Evolutionary conservation across 371 early-diverging fungal species (phyloP), one percentile per base, ranked within the genome.

Genomic region (Mucor velutinosus): DNA sequence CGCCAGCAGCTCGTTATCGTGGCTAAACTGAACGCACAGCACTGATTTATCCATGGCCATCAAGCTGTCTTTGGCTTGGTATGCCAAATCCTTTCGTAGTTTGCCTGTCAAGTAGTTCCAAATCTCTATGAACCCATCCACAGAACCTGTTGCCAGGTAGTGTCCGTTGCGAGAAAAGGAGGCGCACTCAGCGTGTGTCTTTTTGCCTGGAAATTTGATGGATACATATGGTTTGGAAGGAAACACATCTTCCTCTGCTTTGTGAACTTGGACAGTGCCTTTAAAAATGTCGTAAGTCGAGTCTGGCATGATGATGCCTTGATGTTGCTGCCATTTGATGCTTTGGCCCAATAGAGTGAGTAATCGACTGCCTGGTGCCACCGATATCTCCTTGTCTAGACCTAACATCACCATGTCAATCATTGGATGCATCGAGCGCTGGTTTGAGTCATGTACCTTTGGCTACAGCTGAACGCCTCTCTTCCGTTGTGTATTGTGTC

Each of bases 1-100:
- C 1, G 89, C 97, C n/a, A 98, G 72, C 60, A 89, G 64, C 57
- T 93, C 91, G 66, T 90, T 89, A 65, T 93, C 92, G 29, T 81
- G 74, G 63, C 90, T 90, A 70, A 95, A 95, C 11, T 76, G 78
- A 32, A 97, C 76, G 56, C 87, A 87, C 3, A 96, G 80, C 0
- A 97, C 92, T 0, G 95, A 88, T 14, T 81, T 80, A 19, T 95
- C 94, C 97, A 97, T 97, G 29, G 93, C 81, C 95, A 98, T 98
- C 53, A 91, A 73, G 7, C 60, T 21, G 30, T 60, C 73, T 68
- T 93, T 91, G 0, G 90, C 90, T 76, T 98, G 98, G 76, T 96
- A 98, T 60, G 85, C 82, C 49, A 98, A 76, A 74, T 97, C 97
- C 62, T 84, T 90, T 23, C 96, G 82, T 19, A 96, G 78, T 67